Percentiles rank a stretch among this genome's conserved stretches.
phyloP scores from a whole-genome alignment of 2,329 filamentous ascomycete species.

The Aspergillus arachidicola region DNA sequence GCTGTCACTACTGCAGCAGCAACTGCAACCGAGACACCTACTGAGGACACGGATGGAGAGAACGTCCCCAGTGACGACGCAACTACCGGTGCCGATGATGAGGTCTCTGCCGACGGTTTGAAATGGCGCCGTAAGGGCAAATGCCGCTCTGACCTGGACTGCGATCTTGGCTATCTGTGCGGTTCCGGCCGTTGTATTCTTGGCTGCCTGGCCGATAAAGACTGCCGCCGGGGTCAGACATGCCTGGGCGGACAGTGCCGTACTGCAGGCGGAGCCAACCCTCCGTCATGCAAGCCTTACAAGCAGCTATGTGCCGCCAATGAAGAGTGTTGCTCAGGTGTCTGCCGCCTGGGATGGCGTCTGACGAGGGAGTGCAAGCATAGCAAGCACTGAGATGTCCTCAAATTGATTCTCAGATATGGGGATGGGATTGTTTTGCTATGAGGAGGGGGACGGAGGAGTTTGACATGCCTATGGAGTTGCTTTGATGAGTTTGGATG shows the following conservation, averaged over 20 bases:
- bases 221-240: constrained; percentile 10
- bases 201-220: constrained; percentile 5
- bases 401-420: no score
- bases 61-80: no score
- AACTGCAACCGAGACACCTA: no score
- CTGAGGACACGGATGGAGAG: neutral
- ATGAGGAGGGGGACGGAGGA: no score
- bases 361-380: neutral
- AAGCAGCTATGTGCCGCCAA: neutral
- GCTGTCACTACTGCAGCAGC: neutral
- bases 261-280: neutral
- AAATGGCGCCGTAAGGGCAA: neutral
- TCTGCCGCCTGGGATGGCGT: neutral
- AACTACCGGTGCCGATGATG: neutral
- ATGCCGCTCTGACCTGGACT: constrained; percentile 1
- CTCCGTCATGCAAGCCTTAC: neutral
- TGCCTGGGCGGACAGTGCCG: neutral
- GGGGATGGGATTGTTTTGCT: neutral
- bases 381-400: neutral
- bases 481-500: neutral
- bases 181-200: neutral
- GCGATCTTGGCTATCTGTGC: constrained; percentile 11
- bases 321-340: constrained; percentile 2
- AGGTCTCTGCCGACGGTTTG: neutral
- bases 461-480: neutral